Base-by-base conservation (phyloP, 306 rosid genomes). In the Styphnolobium japonicum region DNA sequence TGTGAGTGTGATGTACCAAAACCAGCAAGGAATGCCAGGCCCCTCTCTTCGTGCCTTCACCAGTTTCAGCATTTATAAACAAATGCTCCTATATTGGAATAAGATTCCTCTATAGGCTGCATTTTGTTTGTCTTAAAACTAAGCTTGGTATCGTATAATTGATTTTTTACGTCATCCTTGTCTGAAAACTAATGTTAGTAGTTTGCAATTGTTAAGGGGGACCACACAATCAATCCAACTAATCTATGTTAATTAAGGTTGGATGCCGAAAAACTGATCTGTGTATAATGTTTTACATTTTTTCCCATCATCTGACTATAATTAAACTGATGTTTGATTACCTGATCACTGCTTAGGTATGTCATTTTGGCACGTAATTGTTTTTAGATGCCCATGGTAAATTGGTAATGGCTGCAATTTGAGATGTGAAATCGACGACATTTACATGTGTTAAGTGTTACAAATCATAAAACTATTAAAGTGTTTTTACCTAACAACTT, bases 81-180 rank as follows among this genome's bases (percentile, higher is more conserved):
- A 42, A 10, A 36, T 60, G 21, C 57, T 53, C 31, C 73, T 67
- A 52, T 34, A 8, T 73, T 43, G 67, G 81, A 74, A 79, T 68
- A 27, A 37, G 84, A 74, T 82, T 85, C 81, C 64, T 68, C 51
- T 27, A 45, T n/a, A 34, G 36, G 25, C 33, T 72, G 31, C 57
- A 72, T 77, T 80, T 19, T 27, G 10, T 57, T 49, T 71, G 62
- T 64, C 76, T 37, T 34, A 74, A 36, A 81, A 57, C 77, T 65
- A 27, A 39, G 62, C 36, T 71, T 67, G 49, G 77, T 71, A 71
- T 75, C 11, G n/a, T 76, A 64, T 76, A 80, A 80, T 71, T 85
- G 73, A 51, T 34, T 34, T 75, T 81, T 62, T 64, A 43, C 73
- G 82, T 79, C 84, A 79, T 46, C 55, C 42, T 51, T 66, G 57